Evolutionary conservation across 1,284 basidiomycete species (phyloP).

Genomic region (Waitea zeae): DNA sequence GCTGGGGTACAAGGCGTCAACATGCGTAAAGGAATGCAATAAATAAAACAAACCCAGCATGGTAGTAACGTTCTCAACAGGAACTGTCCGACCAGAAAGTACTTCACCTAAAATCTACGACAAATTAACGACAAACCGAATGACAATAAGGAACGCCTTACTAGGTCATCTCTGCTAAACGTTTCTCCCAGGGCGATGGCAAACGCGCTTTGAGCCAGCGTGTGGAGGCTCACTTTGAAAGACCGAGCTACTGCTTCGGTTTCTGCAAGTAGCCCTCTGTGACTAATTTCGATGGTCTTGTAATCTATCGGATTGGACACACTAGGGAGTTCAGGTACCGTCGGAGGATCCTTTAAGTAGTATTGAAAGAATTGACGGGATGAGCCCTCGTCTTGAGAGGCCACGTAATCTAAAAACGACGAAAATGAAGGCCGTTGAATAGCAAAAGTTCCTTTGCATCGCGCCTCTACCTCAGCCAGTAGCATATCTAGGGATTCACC

Average conservation of each 20-base stretch:
- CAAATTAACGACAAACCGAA: background rate
- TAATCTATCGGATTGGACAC: too few relatives aligned
- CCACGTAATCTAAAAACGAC: background rate
- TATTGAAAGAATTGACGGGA: background rate
- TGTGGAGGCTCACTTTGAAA: background rate
- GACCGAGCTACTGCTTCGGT: background rate
- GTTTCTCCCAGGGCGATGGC: background rate
- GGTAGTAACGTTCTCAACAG: conserved; percentile 5
- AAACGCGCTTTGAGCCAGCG: background rate
- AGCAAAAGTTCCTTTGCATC: background rate
- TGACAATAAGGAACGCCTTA: background rate
- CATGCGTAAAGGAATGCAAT: too few relatives aligned
- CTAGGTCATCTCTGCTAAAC: background rate
- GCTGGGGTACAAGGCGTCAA: too few relatives aligned
- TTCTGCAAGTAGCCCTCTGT: too few relatives aligned
- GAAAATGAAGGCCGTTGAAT: background rate
- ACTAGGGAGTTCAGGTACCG: background rate
- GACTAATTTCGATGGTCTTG: too few relatives aligned
- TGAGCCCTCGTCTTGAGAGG: background rate
- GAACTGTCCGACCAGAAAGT: conserved; percentile 8
- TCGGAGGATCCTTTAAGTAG: background rate
- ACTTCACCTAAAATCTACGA: conserved; percentile 8
- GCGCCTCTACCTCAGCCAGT: background rate
- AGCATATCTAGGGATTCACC: background rate
- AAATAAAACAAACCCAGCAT: too few relatives aligned